Conservation (phyloP, 2,329 filamentous ascomycete species). For the Fusarium nelsonii region DNA sequence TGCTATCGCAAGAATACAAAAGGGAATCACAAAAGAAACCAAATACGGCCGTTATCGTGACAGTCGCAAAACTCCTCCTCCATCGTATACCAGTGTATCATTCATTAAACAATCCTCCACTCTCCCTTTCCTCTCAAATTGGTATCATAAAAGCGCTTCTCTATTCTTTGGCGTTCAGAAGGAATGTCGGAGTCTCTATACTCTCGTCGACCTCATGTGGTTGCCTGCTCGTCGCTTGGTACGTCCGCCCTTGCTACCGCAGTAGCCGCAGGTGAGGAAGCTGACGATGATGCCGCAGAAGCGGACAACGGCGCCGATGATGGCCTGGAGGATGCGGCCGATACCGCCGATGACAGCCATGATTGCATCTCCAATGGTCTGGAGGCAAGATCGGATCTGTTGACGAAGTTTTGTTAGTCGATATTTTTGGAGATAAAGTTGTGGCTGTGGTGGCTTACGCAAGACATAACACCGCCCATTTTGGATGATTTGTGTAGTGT, state of each 20-base stretch:
- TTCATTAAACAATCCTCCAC: background rate
- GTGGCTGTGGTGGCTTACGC: conserved; percentile 69
- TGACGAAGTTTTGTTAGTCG: conserved; percentile 29
- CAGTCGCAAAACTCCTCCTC: conserved; percentile 22
- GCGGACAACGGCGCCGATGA: conserved; percentile 74
- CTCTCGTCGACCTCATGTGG: conserved; percentile 37
- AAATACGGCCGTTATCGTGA: conserved; percentile 27
- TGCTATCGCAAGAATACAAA: conserved; percentile 31
- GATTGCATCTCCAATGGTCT: conserved; percentile 73
- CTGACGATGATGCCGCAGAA: conserved; percentile 75
- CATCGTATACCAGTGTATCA: background rate
- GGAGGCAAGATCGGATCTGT: conserved; percentile 70
- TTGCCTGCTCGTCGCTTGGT: conserved; percentile 27
- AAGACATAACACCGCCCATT: conserved; percentile 88
- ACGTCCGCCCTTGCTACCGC: conserved; percentile 45
- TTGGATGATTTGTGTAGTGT: conserved; percentile 42
- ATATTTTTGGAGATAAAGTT: too few relatives aligned
- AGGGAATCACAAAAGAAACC: conserved; percentile 29
- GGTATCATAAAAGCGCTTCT: conserved; percentile 20
- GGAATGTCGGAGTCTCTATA: conserved; percentile 8
- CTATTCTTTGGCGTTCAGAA: background rate
- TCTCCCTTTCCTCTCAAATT: conserved; percentile 12
- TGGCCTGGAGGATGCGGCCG: conserved; percentile 72
- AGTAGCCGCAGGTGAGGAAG: conserved; percentile 70
- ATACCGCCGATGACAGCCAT: conserved; percentile 78